A percentile compares a stretch with the other conserved stretches of the same genome.
phyloP scores from a whole-genome alignment of 2,329 filamentous ascomycete genomes.

The Magnaporthiopsis rhizophila region DNA sequence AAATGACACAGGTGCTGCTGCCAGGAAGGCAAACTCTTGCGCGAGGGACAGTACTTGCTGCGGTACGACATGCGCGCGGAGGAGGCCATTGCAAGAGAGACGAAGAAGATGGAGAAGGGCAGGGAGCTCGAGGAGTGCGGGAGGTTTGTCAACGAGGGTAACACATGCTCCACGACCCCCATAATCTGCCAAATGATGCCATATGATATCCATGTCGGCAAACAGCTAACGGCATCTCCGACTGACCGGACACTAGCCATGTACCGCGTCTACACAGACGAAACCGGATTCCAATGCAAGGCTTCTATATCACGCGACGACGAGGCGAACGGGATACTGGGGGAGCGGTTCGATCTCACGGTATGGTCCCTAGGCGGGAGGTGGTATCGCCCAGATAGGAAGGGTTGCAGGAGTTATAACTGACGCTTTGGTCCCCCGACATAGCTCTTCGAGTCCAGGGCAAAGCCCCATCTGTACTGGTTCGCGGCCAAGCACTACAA shows the following conservation, averaged over 20 bases:
- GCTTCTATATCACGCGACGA: slow-evolving; percentile 50
- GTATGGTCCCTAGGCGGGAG: slow-evolving; percentile 34
- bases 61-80: slow-evolving; percentile 23
- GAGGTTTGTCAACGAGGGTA: slow-evolving; percentile 40
- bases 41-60: slow-evolving; percentile 24
- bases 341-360: slow-evolving; percentile 51
- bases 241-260: slow-evolving; percentile 31
- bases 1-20: neutral
- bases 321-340: slow-evolving; percentile 31
- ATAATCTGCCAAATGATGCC: slow-evolving; percentile 5
- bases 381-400: neutral
- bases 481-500: slow-evolving; percentile 45
- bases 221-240: neutral
- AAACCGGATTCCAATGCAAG: slow-evolving; percentile 54
- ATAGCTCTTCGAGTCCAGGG: slow-evolving; percentile 63
- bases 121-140: slow-evolving; percentile 25
- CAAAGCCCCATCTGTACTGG: slow-evolving; percentile 51
- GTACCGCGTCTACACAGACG: slow-evolving; percentile 59
- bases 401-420: neutral
- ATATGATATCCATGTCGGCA: neutral
- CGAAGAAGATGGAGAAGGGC: slow-evolving; percentile 23
- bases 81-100: slow-evolving; percentile 28
- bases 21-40: neutral
- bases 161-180: slow-evolving; percentile 15
- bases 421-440: neutral